Percentiles rank a stretch among this genome's conserved stretches.
phyloP scores from a whole-genome alignment of 2,329 filamentous ascomycete genomes.

The Ascocoryne sarcoides region DNA sequence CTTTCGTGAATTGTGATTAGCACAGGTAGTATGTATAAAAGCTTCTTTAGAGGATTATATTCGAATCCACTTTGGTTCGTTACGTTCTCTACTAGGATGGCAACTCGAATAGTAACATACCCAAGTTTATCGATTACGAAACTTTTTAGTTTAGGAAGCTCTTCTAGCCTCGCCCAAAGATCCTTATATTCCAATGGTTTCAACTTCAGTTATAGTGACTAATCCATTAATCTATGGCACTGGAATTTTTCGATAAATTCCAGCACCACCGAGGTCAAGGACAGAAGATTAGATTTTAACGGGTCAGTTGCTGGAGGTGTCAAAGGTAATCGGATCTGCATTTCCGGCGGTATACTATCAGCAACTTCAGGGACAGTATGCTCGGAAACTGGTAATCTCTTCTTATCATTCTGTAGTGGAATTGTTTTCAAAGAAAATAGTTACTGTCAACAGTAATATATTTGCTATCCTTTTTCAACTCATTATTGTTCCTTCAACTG shows the following conservation, averaged over 20 bases:
- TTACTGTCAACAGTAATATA: no score
- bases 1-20: slow-evolving; percentile 11
- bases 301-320: slow-evolving; percentile 16
- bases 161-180: slow-evolving; percentile 12
- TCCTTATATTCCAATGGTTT: slow-evolving; percentile 8
- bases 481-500: no score
- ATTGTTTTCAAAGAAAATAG: no score
- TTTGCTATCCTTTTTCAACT: no score
- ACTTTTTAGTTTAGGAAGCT: slow-evolving; percentile 8
- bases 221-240: slow-evolving; percentile 7
- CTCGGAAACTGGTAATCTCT: slow-evolving; percentile 17
- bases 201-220: slow-evolving; percentile 11
- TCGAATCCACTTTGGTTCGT: neutral
- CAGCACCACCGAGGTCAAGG: slow-evolving; percentile 11
- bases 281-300: slow-evolving; percentile 13
- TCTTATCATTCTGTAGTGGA: slow-evolving; percentile 19
- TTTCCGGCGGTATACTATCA: slow-evolving; percentile 14
- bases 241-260: slow-evolving; percentile 13
- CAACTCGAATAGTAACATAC: neutral
- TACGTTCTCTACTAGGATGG: neutral
- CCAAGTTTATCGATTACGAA: slow-evolving; percentile 1
- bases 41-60: slow-evolving; percentile 5
- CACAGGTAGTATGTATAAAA: slow-evolving; percentile 12
- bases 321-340: slow-evolving; percentile 17
- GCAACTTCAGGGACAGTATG: slow-evolving; percentile 15